Base-by-base conservation (phyloP, 306 rosid genomes). In the Sophora flavescens region DNA sequence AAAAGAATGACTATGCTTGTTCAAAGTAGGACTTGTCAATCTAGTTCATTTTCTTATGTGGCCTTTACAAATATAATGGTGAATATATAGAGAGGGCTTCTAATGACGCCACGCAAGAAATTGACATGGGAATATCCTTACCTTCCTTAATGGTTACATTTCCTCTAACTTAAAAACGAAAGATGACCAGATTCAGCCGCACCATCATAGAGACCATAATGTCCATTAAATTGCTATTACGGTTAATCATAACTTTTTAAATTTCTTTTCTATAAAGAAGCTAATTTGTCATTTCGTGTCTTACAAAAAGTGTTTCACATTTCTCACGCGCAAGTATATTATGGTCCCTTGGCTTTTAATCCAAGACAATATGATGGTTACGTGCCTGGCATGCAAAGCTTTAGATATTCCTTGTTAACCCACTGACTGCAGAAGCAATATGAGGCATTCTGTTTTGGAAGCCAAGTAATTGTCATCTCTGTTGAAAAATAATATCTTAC, bases 271-370 rank as follows among this genome's bases (percentile, higher is more conserved):
- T 15, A 39, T 44, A 14, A 50, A 65, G 39, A 60, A 67, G 45
- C 63, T 74, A 39, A 69, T 74, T 74, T 64, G 82, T 75, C 84
- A 82, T 60, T 78, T 74, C 22, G 3, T 62, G 68, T 42, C 76
- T 36, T 76, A 77, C 36, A 60, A 0, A 67, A 45, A 51, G 68
- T 45, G 58, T 53, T 51, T 9, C 28, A 70, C 22, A 62, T 51
- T 72, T 56, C 35, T 75, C 76, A 39, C n/a, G 72, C 70, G 71
- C 42, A 57, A 68, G 70, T 39, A 77, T 32, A 50, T 60, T 2
- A 81, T 47, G 77, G 71, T 83, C 68, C 15, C 96, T 89, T 91
- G 86, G 84, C 89, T 91, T 90, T 8, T 2, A 90, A 90, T 91
- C 89, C 81, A 87, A 87, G 88, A 75, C 84, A 84, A 81, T 77